Base-by-base conservation (phyloP, 2,329 filamentous ascomycete genomes). In the Neofusicoccum laricinum region DNA sequence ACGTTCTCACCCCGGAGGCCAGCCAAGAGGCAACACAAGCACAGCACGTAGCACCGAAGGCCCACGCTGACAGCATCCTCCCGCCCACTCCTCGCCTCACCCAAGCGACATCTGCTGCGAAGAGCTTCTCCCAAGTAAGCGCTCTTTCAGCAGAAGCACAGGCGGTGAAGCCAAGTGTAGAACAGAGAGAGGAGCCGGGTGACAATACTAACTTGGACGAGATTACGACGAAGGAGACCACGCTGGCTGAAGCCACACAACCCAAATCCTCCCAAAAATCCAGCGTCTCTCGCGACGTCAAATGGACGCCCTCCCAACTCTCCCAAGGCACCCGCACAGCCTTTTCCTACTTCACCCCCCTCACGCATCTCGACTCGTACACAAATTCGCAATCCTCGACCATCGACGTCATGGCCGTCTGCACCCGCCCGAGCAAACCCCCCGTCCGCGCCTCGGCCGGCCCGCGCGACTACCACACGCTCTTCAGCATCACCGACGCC, bases 401-500 rank as follows among this genome's bases (percentile, higher is more conserved):
- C 36, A 73, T 82, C 4, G 81, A 83, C 66, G 49, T 81, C 50
- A 72, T 84, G 50, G 81, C 78, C 4, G 72, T 83, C 57, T 78
- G 80, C 40, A 76, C 75, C 1, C 67, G 72, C 12, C 49, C 67
- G 11, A 75, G 73, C 12, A 76, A 71, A 1, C 40, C 69, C 2
- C 72, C 78, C 0, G 67, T 72, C 36, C 73, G 77, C 19, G 79
- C 80, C 8, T 75, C 76, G 17, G 71, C 71, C 11, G 81, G 81
- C 0, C 79, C 78, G 0, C 73, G 75, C 62, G 77, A 84, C 70
- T 81, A 74, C 70, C 76, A 69, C 65, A 82, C 79, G 0, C 73
- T 76, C 4, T 71, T 82, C 49, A 70, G 72, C 63, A 70, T 83
- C 65, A 75, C 76, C 0, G 81, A 83, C 55, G 65, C 71, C 1